Evolutionary conservation across 805 yeast genomes (phyloP).

Genomic region (Teunomyces atbi): DNA sequence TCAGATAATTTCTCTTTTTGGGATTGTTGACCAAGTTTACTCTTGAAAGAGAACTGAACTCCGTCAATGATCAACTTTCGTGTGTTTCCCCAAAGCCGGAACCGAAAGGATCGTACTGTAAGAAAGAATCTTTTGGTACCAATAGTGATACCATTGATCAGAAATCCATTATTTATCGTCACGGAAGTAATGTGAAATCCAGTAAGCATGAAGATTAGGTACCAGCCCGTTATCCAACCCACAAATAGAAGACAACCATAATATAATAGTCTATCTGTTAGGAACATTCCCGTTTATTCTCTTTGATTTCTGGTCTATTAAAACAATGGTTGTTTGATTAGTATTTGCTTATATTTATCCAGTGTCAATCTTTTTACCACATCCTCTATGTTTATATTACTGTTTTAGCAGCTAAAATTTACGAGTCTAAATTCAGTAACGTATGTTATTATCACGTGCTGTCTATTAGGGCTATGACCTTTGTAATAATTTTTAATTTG

Average conservation of each 20-base stretch:
- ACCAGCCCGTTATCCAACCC: constrained; percentile 33
- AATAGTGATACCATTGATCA: constrained; percentile 30
- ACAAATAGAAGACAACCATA: background rate
- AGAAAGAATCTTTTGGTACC: constrained; percentile 13
- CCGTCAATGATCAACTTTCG: constrained; percentile 30
- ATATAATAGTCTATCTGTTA: background rate
- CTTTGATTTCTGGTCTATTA: background rate
- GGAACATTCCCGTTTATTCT: background rate
- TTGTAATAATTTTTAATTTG: background rate
- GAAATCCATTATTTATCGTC: constrained; percentile 38
- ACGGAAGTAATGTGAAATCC: constrained; percentile 36
- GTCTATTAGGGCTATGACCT: constrained; percentile 8
- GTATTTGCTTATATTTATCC: background rate
- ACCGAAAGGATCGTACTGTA: constrained; percentile 21
- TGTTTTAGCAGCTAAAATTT: constrained; percentile 3
- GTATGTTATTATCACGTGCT: constrained; percentile 6
- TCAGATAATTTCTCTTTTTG: background rate
- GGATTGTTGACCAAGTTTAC: background rate
- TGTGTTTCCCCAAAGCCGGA: constrained; percentile 41
- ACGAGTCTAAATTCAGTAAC: background rate
- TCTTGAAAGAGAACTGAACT: constrained; percentile 11
- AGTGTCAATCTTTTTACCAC: background rate
- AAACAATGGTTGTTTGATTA: background rate
- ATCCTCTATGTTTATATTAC: background rate
- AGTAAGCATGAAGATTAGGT: constrained; percentile 22